Evolutionary conservation across 768 basidiomycete species (phyloP).

Genomic region (Auriscalpium microsporum): DNA sequence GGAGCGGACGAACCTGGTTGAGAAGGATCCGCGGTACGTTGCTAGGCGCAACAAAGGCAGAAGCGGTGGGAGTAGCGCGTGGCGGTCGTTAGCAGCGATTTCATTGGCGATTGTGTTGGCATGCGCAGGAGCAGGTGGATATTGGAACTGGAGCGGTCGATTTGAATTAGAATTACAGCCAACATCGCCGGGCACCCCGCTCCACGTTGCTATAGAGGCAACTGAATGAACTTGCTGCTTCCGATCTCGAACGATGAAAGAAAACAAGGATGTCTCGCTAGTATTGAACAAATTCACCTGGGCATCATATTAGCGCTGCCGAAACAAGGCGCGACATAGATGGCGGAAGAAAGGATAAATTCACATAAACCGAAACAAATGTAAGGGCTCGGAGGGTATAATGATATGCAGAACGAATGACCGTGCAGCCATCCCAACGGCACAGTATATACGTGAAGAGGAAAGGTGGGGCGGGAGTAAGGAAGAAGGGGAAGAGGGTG

Average conservation of each 20-base stretch:
- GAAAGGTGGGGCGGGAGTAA: background rate
- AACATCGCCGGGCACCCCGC: no score
- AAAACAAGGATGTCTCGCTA: no score
- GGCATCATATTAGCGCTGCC: no score
- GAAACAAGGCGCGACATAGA: no score
- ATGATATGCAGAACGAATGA: background rate
- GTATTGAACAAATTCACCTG: no score
- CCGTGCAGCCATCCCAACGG: slow-evolving; percentile 2
- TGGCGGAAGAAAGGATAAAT: no score
- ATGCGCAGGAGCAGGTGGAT: no score
- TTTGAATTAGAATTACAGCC: no score
- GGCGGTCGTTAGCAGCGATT: slow-evolving; percentile 8
- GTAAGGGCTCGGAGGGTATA: background rate
- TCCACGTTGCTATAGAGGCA: no score
- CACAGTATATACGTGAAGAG: background rate
- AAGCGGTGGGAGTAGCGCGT: background rate
- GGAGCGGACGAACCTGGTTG: slow-evolving; percentile 10
- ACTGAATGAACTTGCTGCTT: no score
- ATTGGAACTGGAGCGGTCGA: no score
- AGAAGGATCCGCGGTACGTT: background rate
- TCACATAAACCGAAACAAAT: background rate
- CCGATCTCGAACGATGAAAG: no score
- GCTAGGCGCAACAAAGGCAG: background rate
- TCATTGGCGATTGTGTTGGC: background rate
- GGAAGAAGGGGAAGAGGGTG: background rate